Evolutionary conservation across 371 early-diverging fungal species (phyloP).

Genomic region (Choanephora cucurbitarum): DNA sequence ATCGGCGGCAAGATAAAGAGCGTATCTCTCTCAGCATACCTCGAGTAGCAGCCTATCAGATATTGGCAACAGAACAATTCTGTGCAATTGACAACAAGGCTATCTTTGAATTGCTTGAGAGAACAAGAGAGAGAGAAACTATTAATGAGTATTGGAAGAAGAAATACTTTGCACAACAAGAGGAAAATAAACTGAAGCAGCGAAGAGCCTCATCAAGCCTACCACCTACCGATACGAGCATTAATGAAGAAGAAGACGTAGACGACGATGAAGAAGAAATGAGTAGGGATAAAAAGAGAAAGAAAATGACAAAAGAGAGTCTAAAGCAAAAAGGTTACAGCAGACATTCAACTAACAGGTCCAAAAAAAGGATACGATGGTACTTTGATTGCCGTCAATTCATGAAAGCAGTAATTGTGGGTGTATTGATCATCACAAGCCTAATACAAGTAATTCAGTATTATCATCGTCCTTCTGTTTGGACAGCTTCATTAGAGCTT

Average conservation of each 20-base stretch:
- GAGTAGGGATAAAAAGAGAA: background rate
- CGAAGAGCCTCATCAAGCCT: background rate
- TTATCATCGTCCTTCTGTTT: slow-evolving; percentile 3
- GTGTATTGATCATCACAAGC: background rate
- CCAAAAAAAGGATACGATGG: background rate
- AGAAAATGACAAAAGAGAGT: background rate
- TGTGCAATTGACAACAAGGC: slow-evolving; percentile 32
- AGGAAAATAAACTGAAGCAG: background rate
- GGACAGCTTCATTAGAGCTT: slow-evolving; percentile 18
- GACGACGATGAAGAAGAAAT: background rate
- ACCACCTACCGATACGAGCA: background rate
- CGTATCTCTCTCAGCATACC: slow-evolving; percentile 33
- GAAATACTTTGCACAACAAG: slow-evolving; percentile 1
- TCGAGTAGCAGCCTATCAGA: slow-evolving; percentile 39
- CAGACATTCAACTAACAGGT: background rate
- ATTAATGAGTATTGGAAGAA: slow-evolving; percentile 11
- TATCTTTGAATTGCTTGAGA: slow-evolving; percentile 34
- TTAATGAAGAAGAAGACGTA: background rate
- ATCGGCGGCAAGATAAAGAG: slow-evolving; percentile 21
- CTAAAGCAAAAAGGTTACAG: too few species aligned
- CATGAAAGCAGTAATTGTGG: background rate
- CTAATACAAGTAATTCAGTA: background rate
- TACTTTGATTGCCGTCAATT: slow-evolving; percentile 8
- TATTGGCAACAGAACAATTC: slow-evolving; percentile 42
- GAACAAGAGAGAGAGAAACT: slow-evolving; percentile 33